Conservation (phyloP, 1,284 basidiomycete genomes). For the Ustilago tritici region DNA sequence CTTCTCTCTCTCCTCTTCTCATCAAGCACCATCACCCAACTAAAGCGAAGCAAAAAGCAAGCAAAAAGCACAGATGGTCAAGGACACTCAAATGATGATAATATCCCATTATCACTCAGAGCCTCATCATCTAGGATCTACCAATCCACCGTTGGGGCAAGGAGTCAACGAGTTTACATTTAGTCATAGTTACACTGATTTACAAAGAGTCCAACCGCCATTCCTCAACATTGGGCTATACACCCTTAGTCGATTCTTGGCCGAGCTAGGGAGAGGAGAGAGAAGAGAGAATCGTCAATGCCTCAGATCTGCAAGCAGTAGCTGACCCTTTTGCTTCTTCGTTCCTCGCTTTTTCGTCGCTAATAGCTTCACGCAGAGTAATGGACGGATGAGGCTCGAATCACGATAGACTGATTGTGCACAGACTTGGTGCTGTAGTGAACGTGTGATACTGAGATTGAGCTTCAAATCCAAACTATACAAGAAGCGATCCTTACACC, state of each 20-base stretch:
- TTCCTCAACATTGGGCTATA: neutral
- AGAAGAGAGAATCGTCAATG: neutral
- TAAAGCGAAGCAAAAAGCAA: too few relatives aligned
- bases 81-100: constrained; percentile 32
- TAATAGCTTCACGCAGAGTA: neutral
- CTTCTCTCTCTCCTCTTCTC: neutral
- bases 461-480: neutral
- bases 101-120: constrained; percentile 44
- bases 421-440: too few relatives aligned
- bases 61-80: neutral
- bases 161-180: constrained; percentile 30
- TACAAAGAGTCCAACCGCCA: neutral
- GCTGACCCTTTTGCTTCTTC: neutral
- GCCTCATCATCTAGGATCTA: constrained; percentile 31
- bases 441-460: neutral
- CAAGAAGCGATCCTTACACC: constrained; percentile 33
- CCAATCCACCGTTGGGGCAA: constrained; percentile 28
- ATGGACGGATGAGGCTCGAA: too few relatives aligned
- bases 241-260: too few relatives aligned
- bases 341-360: neutral
- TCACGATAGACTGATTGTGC: too few relatives aligned
- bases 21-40: too few relatives aligned
- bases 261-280: neutral
- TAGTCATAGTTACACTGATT: constrained; percentile 56
- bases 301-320: neutral